Base-by-base conservation (phyloP, 169 alveolate genomes). In the Plasmodium knowlesi region DNA sequence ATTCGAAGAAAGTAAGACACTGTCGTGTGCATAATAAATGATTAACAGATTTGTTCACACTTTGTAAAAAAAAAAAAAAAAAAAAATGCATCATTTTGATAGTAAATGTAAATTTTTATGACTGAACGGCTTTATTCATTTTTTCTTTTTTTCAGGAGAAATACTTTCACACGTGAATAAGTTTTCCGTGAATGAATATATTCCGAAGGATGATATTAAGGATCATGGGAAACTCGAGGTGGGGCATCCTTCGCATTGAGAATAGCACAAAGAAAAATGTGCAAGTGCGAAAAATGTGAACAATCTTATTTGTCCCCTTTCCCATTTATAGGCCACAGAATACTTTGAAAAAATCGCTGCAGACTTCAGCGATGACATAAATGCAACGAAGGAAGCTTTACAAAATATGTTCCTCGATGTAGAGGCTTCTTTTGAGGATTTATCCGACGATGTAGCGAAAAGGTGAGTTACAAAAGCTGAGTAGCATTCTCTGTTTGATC, bases 361-460 rank as follows among this genome's bases (percentile, higher is more conserved):
- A 46, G 93, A 85, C 30, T 85, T 85, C 67, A 85, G 79, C 61
- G 39, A 85, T 85, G 93, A 85, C 78, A 53, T 85, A 85, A 76
- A 76, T 74, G 8, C 84, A 46, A 39, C 78, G 5, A 85, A 85
- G 70, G 71, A 19, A 6, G 39, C 43, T 50, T 19, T 85, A 76
- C 53, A 74, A 73, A 54, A 85, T 46, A 30, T 74, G 30, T 85
- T 85, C 57, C 93, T 85, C 5, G 93, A 85, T 34, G n/a, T 74
- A 50, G 93, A 85, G 67, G 84, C 81, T 28, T 85, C 85, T 9
- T 76, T 85, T 53, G 84, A 85, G 67, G 93, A 85, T 2, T 22
- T 76, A 14, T 85, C 93, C 5, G 93, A 85, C 78, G 85, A 85
- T 67, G 70, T 85, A 53, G 85, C 67, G 25, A 73, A 85, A 57